Percentiles rank a stretch among this genome's conserved stretches.
Evolutionary conservation across 352 stramenopile genomes (phyloP).

Genomic region (Phytophthora fragariaefolia): DNA sequence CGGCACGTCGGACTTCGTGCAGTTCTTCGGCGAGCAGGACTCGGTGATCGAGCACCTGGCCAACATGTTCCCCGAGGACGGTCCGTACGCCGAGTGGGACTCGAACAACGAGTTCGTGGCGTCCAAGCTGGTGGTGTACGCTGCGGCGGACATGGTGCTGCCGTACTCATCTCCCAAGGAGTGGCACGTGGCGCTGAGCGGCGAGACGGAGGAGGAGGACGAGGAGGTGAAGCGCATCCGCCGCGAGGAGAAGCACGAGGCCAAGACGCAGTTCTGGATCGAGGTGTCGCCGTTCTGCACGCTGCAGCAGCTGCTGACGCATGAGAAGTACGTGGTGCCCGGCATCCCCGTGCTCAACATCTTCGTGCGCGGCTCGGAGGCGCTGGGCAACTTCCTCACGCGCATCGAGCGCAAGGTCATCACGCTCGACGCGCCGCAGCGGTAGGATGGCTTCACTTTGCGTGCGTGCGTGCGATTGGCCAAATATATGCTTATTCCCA

Average conservation of each 20-base stretch:
- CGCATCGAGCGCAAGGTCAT: slow-evolving; percentile 73
- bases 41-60: slow-evolving; percentile 85
- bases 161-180: slow-evolving; percentile 67
- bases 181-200: slow-evolving; percentile 84
- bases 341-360: slow-evolving; percentile 87
- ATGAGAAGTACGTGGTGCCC: slow-evolving; percentile 83
- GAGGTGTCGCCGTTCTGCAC: slow-evolving; percentile 84
- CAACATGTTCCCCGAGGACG: slow-evolving; percentile 91
- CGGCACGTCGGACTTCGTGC: slow-evolving; percentile 85
- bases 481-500: background rate
- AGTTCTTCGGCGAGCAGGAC: slow-evolving; percentile 83
- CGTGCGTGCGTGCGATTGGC: background rate
- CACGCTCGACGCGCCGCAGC: slow-evolving; percentile 43
- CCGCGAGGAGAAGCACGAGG: slow-evolving; percentile 76
- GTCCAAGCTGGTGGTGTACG: slow-evolving; percentile 80
- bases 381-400: slow-evolving; percentile 68
- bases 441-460: slow-evolving; percentile 21
- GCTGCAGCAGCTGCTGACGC: slow-evolving; percentile 69
- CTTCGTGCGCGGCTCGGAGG: slow-evolving; percentile 75
- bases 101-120: slow-evolving; percentile 71
- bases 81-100: slow-evolving; percentile 86
- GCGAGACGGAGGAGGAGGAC: slow-evolving; percentile 72
- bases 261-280: slow-evolving; percentile 82
- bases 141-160: slow-evolving; percentile 71
- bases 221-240: slow-evolving; percentile 67